These are phyloP conservation scores for Verbascum thapsus DNA, from an alignment of 257 asterid genomes.

Conservation along the genomic window DNA sequence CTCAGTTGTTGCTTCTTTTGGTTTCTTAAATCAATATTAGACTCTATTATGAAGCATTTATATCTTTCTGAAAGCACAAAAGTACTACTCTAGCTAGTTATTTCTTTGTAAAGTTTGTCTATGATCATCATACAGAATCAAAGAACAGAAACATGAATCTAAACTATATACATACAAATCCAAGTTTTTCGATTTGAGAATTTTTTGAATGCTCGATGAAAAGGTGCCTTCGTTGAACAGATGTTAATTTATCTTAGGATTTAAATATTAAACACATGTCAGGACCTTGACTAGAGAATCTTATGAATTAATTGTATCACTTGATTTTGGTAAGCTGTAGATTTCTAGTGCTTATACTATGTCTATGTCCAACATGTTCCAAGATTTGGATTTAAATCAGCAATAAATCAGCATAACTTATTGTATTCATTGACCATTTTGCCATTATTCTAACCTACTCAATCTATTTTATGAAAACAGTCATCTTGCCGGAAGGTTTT, in stretches of 20 bases:
- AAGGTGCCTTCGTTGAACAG: neutral
- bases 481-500: constrained; percentile 88
- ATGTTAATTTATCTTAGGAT: constrained; percentile 6
- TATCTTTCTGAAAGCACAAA: constrained; percentile 11
- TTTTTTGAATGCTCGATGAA: neutral
- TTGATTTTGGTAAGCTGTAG: too few relatives aligned
- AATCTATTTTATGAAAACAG: constrained; percentile 39
- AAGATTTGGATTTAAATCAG: constrained; percentile 21
- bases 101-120: neutral
- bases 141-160: neutral
- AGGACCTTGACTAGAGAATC: constrained; percentile 3
- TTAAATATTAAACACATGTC: neutral
- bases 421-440: neutral
- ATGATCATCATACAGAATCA: neutral
- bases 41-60: neutral
- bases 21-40: neutral
- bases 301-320: neutral
- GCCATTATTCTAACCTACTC: constrained; percentile 26
- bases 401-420: neutral
- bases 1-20: neutral
- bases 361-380: neutral
- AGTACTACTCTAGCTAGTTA: neutral
- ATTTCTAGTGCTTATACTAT: neutral
- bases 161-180: neutral
- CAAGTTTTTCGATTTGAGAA: neutral